These are phyloP conservation scores for Ilyonectria mors-panacis DNA, from an alignment of 2,329 filamentous ascomycete genomes.

Conservation along the genomic window DNA sequence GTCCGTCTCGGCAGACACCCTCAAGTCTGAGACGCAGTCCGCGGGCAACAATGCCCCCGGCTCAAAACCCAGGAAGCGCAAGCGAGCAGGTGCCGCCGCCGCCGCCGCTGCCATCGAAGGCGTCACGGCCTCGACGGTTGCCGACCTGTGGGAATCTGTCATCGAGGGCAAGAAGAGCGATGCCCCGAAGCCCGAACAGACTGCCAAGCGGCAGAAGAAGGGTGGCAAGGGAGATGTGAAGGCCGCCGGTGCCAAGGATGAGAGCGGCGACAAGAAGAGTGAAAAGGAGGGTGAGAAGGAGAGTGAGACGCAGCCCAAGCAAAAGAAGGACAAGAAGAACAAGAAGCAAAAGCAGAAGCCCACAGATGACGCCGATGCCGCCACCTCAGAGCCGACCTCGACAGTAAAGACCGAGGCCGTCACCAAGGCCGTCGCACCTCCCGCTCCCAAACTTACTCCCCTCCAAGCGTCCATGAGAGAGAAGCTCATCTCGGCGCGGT, in stretches of 20 bases:
- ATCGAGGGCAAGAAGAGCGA: constrained; percentile 76
- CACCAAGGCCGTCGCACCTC: constrained; percentile 48
- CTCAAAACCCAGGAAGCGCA: constrained; percentile 72
- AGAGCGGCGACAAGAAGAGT: constrained; percentile 31
- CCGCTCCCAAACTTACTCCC: constrained; percentile 81
- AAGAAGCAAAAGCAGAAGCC: constrained; percentile 46
- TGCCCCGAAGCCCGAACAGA: constrained; percentile 37
- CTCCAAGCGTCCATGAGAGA: constrained; percentile 95
- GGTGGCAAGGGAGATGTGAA: constrained; percentile 48
- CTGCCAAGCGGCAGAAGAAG: constrained; percentile 56
- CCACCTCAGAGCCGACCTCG: constrained; percentile 28
- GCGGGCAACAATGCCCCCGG: constrained; percentile 52
- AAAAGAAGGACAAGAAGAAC: constrained; percentile 58
- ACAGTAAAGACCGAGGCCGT: constrained; percentile 42
- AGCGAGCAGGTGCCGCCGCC: constrained; percentile 54
- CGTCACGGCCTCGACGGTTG: constrained; percentile 80
- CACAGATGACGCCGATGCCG: constrained; percentile 37
- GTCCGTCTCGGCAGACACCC: constrained; percentile 80
- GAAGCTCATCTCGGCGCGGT: constrained; percentile 94
- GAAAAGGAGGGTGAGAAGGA: constrained; percentile 49
- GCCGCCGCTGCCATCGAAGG: constrained; percentile 49
- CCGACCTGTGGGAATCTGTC: constrained; percentile 83
- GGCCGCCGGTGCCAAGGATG: constrained; percentile 42
- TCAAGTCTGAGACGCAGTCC: constrained; percentile 76
- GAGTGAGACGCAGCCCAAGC: constrained; percentile 46